Percentiles rank a stretch among this genome's conserved stretches.
phyloP scores from a whole-genome alignment of 805 yeast genomes.

The Metschnikowia rubicola region DNA sequence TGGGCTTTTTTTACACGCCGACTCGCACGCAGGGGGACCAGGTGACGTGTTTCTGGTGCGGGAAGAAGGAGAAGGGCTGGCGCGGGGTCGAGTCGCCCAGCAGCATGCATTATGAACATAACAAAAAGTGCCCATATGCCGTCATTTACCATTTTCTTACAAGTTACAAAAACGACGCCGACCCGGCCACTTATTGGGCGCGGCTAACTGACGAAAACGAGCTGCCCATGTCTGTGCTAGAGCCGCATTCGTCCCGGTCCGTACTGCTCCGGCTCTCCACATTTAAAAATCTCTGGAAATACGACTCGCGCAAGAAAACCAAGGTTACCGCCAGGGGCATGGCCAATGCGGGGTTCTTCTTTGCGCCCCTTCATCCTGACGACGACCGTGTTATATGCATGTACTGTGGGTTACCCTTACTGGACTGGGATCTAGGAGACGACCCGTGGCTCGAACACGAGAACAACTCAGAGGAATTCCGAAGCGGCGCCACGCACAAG shows the following conservation, averaged over 20 bases:
- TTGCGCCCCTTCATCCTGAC: conserved; percentile 26
- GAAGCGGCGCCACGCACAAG: neutral
- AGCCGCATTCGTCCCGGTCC: conserved; percentile 14
- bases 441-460: conserved; percentile 59
- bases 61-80: conserved; percentile 29
- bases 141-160: conserved; percentile 8
- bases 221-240: conserved; percentile 6
- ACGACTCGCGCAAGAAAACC: conserved; percentile 7
- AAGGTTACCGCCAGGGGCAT: conserved; percentile 17
- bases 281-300: conserved; percentile 16
- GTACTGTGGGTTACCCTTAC: conserved; percentile 29
- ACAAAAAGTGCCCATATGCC: conserved; percentile 19
- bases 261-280: conserved; percentile 16
- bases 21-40: conserved; percentile 43
- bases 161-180: conserved; percentile 1
- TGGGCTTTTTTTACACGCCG: conserved; percentile 62
- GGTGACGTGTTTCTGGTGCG: conserved; percentile 58
- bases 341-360: conserved; percentile 47
- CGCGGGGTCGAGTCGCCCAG: conserved; percentile 17
- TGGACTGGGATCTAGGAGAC: conserved; percentile 60
- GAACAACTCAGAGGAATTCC: conserved; percentile 17
- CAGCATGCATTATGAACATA: conserved; percentile 18
- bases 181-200: conserved; percentile 14
- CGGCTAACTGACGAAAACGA: conserved; percentile 2
- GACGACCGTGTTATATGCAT: conserved; percentile 35